phyloP scores from a whole-genome alignment of 176 grass and related monocot genomes.

The Calamus simplicifolius region DNA sequence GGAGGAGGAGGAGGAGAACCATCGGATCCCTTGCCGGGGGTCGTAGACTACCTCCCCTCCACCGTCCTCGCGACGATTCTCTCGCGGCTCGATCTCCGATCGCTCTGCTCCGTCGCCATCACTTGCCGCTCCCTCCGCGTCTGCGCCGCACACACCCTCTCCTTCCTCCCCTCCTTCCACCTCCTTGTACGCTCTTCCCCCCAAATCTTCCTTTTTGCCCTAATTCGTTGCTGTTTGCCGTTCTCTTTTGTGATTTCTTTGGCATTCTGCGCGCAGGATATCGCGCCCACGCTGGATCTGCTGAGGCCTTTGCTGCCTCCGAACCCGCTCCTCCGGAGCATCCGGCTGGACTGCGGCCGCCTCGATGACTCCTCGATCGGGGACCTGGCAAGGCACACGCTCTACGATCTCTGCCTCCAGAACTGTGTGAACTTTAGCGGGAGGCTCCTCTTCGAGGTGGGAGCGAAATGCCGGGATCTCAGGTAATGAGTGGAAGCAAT shows the following conservation, averaged over 20 bases:
- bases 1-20: not conserved
- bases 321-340: slow-evolving; percentile 59
- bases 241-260: not conserved
- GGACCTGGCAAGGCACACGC: slow-evolving; percentile 53
- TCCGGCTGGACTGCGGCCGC: slow-evolving; percentile 60
- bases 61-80: slow-evolving; percentile 75
- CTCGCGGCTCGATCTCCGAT: slow-evolving; percentile 81
- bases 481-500: slow-evolving; percentile 32
- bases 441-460: slow-evolving; percentile 53
- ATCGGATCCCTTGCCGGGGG: slow-evolving; percentile 17
- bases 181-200: slow-evolving; percentile 32
- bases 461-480: slow-evolving; percentile 71
- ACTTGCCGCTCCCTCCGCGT: slow-evolving; percentile 55
- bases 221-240: too few relatives aligned
- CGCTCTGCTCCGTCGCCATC: slow-evolving; percentile 51
- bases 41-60: slow-evolving; percentile 53
- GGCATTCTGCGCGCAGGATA: slow-evolving; percentile 36
- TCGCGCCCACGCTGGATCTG: slow-evolving; percentile 43
- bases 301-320: slow-evolving; percentile 57
- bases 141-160: slow-evolving; percentile 50
- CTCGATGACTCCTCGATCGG: slow-evolving; percentile 58
- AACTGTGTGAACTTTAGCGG: slow-evolving; percentile 78
- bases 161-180: slow-evolving; percentile 72
- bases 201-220: too few relatives aligned
- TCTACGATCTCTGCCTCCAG: slow-evolving; percentile 61